Conservation (phyloP, 495 filamentous ascomycete species). For the Xylaria nigripes region DNA sequence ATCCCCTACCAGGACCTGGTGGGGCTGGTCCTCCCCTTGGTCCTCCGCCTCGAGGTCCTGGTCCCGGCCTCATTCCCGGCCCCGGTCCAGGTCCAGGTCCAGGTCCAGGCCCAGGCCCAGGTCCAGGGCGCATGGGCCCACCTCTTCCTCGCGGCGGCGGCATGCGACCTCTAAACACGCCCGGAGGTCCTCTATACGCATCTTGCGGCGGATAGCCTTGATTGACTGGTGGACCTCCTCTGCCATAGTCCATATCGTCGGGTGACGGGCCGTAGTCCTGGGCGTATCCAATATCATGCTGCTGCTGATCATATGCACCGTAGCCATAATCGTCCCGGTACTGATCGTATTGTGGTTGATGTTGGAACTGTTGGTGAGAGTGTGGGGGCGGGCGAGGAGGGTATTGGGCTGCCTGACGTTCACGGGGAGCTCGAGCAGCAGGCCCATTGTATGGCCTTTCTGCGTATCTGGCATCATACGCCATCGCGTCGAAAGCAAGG, state of each 20-base stretch:
- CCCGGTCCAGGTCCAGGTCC: slow-evolving; percentile 17
- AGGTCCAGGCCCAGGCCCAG: slow-evolving; percentile 10
- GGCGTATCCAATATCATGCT: slow-evolving; percentile 39
- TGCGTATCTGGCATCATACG: slow-evolving; percentile 42
- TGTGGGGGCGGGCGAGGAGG: slow-evolving; percentile 35
- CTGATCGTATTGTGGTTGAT: slow-evolving; percentile 39
- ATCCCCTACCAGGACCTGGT: slow-evolving; percentile 31
- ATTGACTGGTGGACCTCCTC: slow-evolving; percentile 42
- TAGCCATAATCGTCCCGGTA: slow-evolving; percentile 46
- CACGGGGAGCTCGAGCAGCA: slow-evolving; percentile 30
- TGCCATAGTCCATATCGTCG: slow-evolving; percentile 40
- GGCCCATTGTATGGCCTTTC: slow-evolving; percentile 42
- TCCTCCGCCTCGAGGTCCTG: background rate
- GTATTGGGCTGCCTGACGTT: slow-evolving; percentile 20
- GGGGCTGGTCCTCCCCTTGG: background rate
- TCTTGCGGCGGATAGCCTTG: slow-evolving; percentile 44
- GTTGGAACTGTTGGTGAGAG: background rate
- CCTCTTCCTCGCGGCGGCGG: slow-evolving; percentile 36
- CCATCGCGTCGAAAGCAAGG: slow-evolving; percentile 25
- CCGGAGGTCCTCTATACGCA: slow-evolving; percentile 34
- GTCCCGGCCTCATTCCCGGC: background rate
- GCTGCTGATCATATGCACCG: slow-evolving; percentile 38
- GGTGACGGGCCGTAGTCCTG: slow-evolving; percentile 32
- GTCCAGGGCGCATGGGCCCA: slow-evolving; percentile 36
- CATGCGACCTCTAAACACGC: slow-evolving; percentile 33